These are phyloP conservation scores for Prunella vulgaris DNA, from an alignment of 257 asterid genomes.

Conservation along the genomic window DNA sequence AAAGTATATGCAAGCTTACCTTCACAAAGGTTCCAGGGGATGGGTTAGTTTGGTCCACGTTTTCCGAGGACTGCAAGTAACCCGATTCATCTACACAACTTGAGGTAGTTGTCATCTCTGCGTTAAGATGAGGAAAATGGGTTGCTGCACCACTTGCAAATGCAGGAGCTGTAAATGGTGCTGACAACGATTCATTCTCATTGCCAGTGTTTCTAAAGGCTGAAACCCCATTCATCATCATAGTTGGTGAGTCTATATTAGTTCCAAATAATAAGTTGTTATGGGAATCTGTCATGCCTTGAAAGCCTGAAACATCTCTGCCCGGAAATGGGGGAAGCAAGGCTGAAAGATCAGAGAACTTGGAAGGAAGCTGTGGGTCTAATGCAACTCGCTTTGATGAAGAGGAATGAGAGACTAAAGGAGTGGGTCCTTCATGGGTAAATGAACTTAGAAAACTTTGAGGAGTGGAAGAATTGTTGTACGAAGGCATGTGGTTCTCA, in stretches of 20 bases:
- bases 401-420: slow-evolving; percentile 50
- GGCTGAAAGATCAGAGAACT: slow-evolving; percentile 59
- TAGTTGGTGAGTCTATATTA: slow-evolving; percentile 42
- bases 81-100: slow-evolving; percentile 86
- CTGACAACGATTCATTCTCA: slow-evolving; percentile 32
- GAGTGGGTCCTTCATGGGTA: slow-evolving; percentile 50
- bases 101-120: slow-evolving; percentile 69
- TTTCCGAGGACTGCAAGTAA: slow-evolving; percentile 74
- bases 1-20: slow-evolving; percentile 38
- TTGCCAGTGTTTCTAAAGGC: slow-evolving; percentile 36
- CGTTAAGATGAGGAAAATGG: slow-evolving; percentile 45
- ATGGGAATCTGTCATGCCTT: slow-evolving; percentile 46
- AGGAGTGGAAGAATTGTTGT: slow-evolving; percentile 48
- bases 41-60: slow-evolving; percentile 63
- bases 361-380: slow-evolving; percentile 64
- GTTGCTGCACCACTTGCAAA: slow-evolving; percentile 45
- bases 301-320: slow-evolving; percentile 60
- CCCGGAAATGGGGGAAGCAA: slow-evolving; percentile 62
- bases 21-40: slow-evolving; percentile 73
- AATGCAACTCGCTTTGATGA: slow-evolving; percentile 63
- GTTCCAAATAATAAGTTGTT: slow-evolving; percentile 51
- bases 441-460: slow-evolving; percentile 52
- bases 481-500: slow-evolving; percentile 42
- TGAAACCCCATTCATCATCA: slow-evolving; percentile 51
- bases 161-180: slow-evolving; percentile 42